Percentiles rank a stretch among this genome's conserved stretches.
These are phyloP conservation scores for Auriscalpium vulgare DNA, from an alignment of 768 basidiomycete species.

Conservation along the genomic window DNA sequence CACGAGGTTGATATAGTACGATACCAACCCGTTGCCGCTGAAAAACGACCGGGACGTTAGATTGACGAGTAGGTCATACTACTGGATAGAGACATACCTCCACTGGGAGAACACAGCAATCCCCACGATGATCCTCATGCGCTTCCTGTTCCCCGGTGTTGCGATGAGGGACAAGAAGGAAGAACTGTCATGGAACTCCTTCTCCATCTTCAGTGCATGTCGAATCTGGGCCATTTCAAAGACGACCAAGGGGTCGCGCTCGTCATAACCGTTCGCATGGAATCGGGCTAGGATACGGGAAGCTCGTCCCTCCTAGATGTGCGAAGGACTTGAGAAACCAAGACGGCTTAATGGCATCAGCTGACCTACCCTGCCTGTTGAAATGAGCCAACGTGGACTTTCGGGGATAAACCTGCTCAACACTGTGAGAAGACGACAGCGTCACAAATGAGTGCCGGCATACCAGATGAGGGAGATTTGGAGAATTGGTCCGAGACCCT, in stretches of 20 bases:
- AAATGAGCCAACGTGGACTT: slow-evolving; percentile 58
- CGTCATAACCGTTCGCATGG: slow-evolving; percentile 56
- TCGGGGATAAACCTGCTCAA: slow-evolving; percentile 52
- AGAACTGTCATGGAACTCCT: slow-evolving; percentile 39
- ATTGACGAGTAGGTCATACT: background rate
- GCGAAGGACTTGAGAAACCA: background rate
- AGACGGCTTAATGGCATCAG: background rate
- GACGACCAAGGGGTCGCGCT: slow-evolving; percentile 47
- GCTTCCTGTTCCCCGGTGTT: slow-evolving; percentile 59
- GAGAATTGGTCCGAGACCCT: slow-evolving; percentile 48
- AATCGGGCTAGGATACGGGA: slow-evolving; percentile 56
- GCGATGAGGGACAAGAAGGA: slow-evolving; percentile 46
- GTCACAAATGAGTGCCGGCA: slow-evolving; percentile 1
- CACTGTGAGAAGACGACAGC: background rate
- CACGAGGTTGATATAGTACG: slow-evolving; percentile 67
- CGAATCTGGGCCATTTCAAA: slow-evolving; percentile 59
- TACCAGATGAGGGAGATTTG: slow-evolving; percentile 51
- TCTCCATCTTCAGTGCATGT: slow-evolving; percentile 58
- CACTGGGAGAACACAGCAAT: slow-evolving; percentile 70
- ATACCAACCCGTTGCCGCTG: slow-evolving; percentile 63
- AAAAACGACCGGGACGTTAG: slow-evolving; percentile 1
- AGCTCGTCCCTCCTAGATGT: slow-evolving; percentile 46
- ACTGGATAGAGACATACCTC: slow-evolving; percentile 36
- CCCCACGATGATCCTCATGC: slow-evolving; percentile 60
- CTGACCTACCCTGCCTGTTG: slow-evolving; percentile 44